Evolutionary conservation across 2,329 filamentous ascomycete species (phyloP), one percentile per base, ranked within the genome.

Genomic region (Penicillium sp.): DNA sequence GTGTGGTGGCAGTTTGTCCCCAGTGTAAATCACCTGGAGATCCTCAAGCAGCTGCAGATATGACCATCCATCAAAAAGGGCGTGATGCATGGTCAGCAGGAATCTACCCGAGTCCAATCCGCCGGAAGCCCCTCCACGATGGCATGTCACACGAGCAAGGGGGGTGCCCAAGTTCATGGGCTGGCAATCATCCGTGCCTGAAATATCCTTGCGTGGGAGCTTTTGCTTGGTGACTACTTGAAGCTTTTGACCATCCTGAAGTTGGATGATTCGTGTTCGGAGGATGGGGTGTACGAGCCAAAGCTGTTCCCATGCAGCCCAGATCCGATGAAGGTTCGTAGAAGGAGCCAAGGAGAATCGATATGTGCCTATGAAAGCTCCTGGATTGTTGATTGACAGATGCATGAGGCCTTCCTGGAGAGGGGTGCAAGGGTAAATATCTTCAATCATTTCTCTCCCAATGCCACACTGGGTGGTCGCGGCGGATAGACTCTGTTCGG

Each of bases 61-160:
- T 26, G 54, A 62, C 63, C 63, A 67, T 7, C 73, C 76, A 61
- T 78, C 76, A 56, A 77, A 78, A 2, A 78, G 60, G 6, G 73
- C 73, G 52, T 78, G 76, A 56, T 78, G 76, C 56, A 73, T 69
- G 1, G 73, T 76, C 51, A 73, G 72, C 7, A 75, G 61, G 18
- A 78, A 67, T 45, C 72, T 10, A 16, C 22, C 43, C 14, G 34
- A 47, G 8, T 18, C 34, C 3, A 24, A 31, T n/a, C 22, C 45
- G 7, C 18, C 5, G 14, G 32, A 37, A 13, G 22, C 8, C 5
- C 18, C 29, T 35, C 14, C 37, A 22, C 13, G 14, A 37, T 44
- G 32, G 11, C 31, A 29, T 34, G 38, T 50, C 20, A 55, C 11
- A 13, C 45, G 35, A 1, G 45, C 44, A 31, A 55, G 52, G 13